These are phyloP conservation scores for Fagopyrum homotropicum DNA, from an alignment of 148 eudicot species.

Conservation along the genomic window DNA sequence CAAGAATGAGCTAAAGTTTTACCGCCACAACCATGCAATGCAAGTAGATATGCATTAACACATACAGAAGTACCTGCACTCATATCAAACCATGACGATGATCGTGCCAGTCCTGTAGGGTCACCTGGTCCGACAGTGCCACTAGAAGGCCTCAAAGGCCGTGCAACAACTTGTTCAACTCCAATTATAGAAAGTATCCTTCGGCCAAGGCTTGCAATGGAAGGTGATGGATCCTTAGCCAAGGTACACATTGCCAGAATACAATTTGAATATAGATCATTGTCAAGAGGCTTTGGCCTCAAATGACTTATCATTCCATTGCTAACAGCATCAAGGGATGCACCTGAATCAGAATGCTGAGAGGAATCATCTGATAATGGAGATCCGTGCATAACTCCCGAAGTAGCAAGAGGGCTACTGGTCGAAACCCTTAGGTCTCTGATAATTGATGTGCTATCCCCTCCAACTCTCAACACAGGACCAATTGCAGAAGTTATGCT, in stretches of 20 bases:
- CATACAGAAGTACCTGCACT: constrained; percentile 45
- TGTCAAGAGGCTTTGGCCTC: constrained; percentile 65
- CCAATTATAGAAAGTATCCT: constrained; percentile 75
- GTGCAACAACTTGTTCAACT: constrained; percentile 76
- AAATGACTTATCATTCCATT: constrained; percentile 59
- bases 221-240: constrained; percentile 95
- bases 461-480: constrained; percentile 55
- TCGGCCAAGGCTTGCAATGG: constrained; percentile 75
- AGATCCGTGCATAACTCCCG: constrained; percentile 89
- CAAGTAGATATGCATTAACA: not conserved
- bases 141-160: constrained; percentile 47
- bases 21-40: not conserved
- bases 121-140: constrained; percentile 45
- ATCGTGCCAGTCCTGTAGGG: constrained; percentile 78
- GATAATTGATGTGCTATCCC: constrained; percentile 43
- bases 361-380: constrained; percentile 88
- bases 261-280: constrained; percentile 60
- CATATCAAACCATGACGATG: constrained; percentile 95
- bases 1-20: not conserved
- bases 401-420: constrained; percentile 67
- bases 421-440: constrained; percentile 81
- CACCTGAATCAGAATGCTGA: constrained; percentile 89
- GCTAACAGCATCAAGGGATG: constrained; percentile 38
- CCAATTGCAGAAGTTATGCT: constrained; percentile 61
- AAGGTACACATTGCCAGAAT: constrained; percentile 66